These are phyloP conservation scores for Tilletia indica DNA, from an alignment of 1,284 basidiomycete genomes.

Conservation along the genomic window DNA sequence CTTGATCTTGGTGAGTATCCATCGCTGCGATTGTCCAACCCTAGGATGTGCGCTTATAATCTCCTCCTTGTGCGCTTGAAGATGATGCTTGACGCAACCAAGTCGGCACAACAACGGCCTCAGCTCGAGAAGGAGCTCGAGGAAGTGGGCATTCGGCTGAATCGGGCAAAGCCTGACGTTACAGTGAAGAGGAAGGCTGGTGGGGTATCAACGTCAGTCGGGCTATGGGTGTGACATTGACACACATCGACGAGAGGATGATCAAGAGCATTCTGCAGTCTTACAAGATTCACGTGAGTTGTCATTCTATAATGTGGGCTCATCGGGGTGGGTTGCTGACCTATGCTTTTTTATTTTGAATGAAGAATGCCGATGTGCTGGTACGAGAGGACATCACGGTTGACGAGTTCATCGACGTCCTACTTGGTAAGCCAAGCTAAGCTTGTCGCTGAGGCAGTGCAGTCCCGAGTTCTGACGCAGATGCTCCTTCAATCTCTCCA, in stretches of 20 bases:
- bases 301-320: too few relatives aligned
- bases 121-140: conserved; percentile 89
- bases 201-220: conserved; percentile 69
- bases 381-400: conserved; percentile 67
- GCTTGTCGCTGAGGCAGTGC: neutral
- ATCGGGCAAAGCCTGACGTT: conserved; percentile 79
- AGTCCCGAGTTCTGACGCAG: too few relatives aligned
- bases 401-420: conserved; percentile 95
- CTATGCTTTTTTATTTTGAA: neutral
- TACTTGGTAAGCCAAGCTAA: conserved; percentile 67
- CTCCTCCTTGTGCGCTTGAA: neutral
- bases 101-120: conserved; percentile 85
- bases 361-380: conserved; percentile 46
- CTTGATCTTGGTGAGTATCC: conserved; percentile 63
- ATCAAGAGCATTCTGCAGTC: conserved; percentile 78
- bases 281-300: conserved; percentile 49
- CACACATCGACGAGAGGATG: conserved; percentile 90
- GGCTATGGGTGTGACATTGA: conserved; percentile 71
- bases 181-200: conserved; percentile 73
- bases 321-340: too few relatives aligned
- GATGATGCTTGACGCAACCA: conserved; percentile 93
- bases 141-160: conserved; percentile 91
- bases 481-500: neutral
- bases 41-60: neutral
- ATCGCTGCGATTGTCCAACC: neutral